These are phyloP conservation scores for Rhynchosporium agropyri DNA, from an alignment of 2,329 filamentous ascomycete species.

Conservation along the genomic window DNA sequence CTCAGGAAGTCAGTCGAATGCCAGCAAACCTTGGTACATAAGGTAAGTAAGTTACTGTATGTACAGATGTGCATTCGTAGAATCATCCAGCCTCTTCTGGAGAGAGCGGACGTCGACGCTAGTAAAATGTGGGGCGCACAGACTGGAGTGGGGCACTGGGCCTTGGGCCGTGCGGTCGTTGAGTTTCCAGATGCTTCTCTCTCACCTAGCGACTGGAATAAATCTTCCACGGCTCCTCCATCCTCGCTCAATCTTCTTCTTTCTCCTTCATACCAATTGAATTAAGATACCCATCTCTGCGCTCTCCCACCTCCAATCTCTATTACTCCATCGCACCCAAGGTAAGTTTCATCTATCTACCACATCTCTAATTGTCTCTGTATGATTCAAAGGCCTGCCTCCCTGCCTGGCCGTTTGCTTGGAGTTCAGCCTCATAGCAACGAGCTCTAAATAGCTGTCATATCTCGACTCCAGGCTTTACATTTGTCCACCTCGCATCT, in stretches of 20 bases:
- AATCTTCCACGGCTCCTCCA: background rate
- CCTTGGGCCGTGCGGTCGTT: no score
- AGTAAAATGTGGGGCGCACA: no score
- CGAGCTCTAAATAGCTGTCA: slow-evolving; percentile 25
- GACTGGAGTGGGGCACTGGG: no score
- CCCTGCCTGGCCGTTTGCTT: slow-evolving; percentile 22
- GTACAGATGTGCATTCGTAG: no score
- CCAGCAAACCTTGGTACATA: no score
- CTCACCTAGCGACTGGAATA: background rate
- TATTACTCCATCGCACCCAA: background rate
- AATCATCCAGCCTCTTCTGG: no score
- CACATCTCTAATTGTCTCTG: background rate
- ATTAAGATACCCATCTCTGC: slow-evolving; percentile 10
- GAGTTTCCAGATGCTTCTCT: no score
- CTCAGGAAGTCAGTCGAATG: no score
- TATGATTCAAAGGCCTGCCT: no score
- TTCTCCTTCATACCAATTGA: slow-evolving; percentile 1
- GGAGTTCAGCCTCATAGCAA: slow-evolving; percentile 31
- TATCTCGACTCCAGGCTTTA: background rate
- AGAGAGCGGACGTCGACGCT: no score
- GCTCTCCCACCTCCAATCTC: background rate
- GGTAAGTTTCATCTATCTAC: slow-evolving; percentile 2
- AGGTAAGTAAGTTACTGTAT: no score
- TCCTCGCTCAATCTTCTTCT: background rate
- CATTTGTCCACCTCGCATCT: background rate